phyloP scores from a whole-genome alignment of 2,329 filamentous ascomycete genomes.

The Boeremia exigua region DNA sequence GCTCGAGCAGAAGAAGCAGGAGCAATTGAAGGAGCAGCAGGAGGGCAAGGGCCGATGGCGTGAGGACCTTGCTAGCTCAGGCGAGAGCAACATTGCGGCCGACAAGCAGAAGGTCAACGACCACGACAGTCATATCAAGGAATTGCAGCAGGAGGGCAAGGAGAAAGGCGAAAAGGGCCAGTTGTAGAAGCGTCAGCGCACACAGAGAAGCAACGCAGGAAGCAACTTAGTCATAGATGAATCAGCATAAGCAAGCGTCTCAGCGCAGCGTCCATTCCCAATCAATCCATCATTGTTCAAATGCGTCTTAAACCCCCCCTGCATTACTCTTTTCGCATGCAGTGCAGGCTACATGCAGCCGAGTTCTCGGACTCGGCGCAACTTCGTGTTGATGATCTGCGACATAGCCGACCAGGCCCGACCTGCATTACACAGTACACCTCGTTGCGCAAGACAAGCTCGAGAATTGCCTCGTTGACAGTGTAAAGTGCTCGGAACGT shows the following conservation, averaged over 20 bases:
- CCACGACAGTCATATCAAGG: constrained; percentile 51
- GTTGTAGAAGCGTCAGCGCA: constrained; percentile 13
- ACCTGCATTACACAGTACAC: neutral
- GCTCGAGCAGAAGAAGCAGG: constrained; percentile 52
- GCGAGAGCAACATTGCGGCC: constrained; percentile 51
- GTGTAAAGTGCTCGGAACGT: neutral
- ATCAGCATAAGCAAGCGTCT: neutral
- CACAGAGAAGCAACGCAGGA: too few species aligned
- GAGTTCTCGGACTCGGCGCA: constrained; percentile 4
- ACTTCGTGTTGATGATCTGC: constrained; percentile 7
- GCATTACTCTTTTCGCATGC: neutral
- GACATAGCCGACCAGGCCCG: neutral
- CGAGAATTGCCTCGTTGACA: neutral
- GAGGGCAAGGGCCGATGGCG: constrained; percentile 52
- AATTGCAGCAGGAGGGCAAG: constrained; percentile 54
- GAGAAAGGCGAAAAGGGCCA: constrained; percentile 50
- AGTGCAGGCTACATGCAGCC: constrained; percentile 18
- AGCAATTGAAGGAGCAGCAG: constrained; percentile 53
- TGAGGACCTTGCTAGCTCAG: constrained; percentile 50
- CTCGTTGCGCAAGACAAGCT: neutral
- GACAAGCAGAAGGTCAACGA: constrained; percentile 52
- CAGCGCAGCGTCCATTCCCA: neutral
- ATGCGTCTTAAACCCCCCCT: neutral
- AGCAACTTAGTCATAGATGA: neutral
- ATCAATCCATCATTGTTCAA: constrained; percentile 1